Conservation (phyloP, 2,329 filamentous ascomycete genomes). For the Alternaria gansuensis region DNA sequence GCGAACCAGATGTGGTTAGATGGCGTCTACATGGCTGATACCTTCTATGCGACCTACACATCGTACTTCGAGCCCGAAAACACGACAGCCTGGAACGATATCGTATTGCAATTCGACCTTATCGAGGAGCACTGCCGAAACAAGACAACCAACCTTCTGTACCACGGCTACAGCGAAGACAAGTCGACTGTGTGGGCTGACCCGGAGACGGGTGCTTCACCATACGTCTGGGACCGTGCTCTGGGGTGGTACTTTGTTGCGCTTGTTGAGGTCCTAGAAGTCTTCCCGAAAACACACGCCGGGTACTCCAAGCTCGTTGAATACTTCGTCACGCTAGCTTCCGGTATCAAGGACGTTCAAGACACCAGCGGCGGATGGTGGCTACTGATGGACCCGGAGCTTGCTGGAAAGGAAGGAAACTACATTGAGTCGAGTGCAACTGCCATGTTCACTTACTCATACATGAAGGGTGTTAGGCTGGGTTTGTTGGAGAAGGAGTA, state of each 20-base stretch:
- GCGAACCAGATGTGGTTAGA: conserved; percentile 67
- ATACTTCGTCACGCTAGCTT: conserved; percentile 56
- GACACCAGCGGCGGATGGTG: conserved; percentile 65
- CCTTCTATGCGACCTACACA: conserved; percentile 54
- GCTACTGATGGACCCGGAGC: conserved; percentile 63
- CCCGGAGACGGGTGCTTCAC: conserved; percentile 47
- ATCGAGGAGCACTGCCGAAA: conserved; percentile 50
- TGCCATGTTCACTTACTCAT: conserved; percentile 59
- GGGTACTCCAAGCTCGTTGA: conserved; percentile 51
- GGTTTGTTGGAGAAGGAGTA: conserved; percentile 50
- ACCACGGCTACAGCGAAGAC: conserved; percentile 50
- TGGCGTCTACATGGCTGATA: conserved; percentile 58
- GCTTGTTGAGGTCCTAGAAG: conserved; percentile 60
- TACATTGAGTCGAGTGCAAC: conserved; percentile 69
- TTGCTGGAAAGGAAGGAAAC: conserved; percentile 60
- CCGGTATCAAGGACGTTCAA: conserved; percentile 55
- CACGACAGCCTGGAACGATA: conserved; percentile 57
- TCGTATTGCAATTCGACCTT: conserved; percentile 49
- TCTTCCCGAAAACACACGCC: conserved; percentile 53
- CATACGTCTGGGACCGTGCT: conserved; percentile 52
- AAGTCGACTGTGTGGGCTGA: conserved; percentile 51
- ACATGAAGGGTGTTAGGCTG: conserved; percentile 48
- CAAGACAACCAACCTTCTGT: conserved; percentile 44
- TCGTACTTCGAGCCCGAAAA: conserved; percentile 51
- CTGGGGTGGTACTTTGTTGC: conserved; percentile 54